These are phyloP conservation scores for Litsea cubeba DNA, from an alignment of 164 flowering plant genomes.

Conservation along the genomic window DNA sequence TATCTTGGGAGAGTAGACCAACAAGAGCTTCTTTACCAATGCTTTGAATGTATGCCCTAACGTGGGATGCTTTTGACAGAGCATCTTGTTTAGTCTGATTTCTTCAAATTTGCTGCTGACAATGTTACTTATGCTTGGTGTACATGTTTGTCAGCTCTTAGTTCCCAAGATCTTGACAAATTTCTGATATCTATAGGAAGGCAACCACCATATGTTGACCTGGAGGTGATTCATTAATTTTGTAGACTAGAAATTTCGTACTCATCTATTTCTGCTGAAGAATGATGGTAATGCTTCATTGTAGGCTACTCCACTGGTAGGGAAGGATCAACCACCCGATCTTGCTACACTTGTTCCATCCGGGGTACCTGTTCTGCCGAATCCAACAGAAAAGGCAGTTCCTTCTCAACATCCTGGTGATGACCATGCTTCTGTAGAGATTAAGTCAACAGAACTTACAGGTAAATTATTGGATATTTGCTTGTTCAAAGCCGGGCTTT, in stretches of 20 bases:
- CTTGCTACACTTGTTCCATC: conserved; percentile 80
- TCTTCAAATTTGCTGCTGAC: not conserved
- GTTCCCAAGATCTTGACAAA: conserved; percentile 61
- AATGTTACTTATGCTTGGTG: not conserved
- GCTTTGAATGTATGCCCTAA: not conserved
- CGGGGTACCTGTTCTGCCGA: conserved; percentile 33
- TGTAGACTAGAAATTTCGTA: not conserved
- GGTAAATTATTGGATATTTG: conserved; percentile 33
- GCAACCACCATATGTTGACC: conserved; percentile 73
- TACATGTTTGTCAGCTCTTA: conserved; percentile 48
- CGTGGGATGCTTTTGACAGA: not conserved
- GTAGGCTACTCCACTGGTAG: conserved; percentile 84
- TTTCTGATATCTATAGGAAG: conserved; percentile 80
- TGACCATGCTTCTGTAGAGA: conserved; percentile 22
- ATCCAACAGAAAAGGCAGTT: conserved; percentile 26
- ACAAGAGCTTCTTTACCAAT: too few species aligned
- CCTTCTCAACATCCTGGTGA: conserved; percentile 25
- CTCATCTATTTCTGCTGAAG: not conserved
- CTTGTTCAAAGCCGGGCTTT: not conserved
- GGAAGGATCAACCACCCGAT: conserved; percentile 97
- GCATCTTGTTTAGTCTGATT: not conserved
- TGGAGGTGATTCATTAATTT: conserved; percentile 53
- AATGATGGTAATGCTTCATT: conserved; percentile 12
- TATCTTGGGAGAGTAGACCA: too few species aligned
- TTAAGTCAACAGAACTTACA: conserved; percentile 24